Base-by-base conservation (phyloP, 768 basidiomycete genomes). In the Suillus subaureus region DNA sequence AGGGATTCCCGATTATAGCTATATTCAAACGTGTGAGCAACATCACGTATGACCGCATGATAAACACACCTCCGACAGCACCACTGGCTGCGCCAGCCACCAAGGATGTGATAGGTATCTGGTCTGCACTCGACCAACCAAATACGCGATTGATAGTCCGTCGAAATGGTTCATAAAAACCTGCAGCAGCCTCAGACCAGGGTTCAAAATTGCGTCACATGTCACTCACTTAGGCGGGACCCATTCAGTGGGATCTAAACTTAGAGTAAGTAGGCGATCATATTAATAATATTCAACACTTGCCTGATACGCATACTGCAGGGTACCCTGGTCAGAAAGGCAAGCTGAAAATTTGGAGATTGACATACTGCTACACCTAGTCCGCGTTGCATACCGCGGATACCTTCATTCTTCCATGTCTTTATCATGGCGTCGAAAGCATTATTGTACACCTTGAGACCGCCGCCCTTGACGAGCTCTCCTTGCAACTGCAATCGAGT, bases 401-500 rank as follows among this genome's bases (percentile, higher is more conserved):
- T 80, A 16, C 96, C 96, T 79, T 98, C 96, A 73, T 96, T 88
- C 74, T 77, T 85, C 87, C 89, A 96, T 7, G 96, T 97, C 79
- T 97, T 97, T 42, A 79, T 79, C 39, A 97, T 79, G 16, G 93
- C 95, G 72, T 99, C 96, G 49, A 94, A 66, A n/a, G 90, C 92
- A 74, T 89, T 93, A 66, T 86, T 92, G 81, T 99, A 99, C 3
- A 98, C 93, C 73, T 88, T 92, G 69, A 76, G 68, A 18, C 83
- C 84, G 11, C 90, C 87, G 8, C 78, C 84, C 73, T 91, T 94
- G 40, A 92, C 88, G 13, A 99, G 86, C 77, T 99, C 97, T 31
- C 97, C 97, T 74, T 99, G 96, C 31, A 99, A 85, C 76, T 99
- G 97, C 61, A 99, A 79, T 63, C 97, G 90, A 49, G 97, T 99